These are phyloP conservation scores for Termitomyces sp. DNA, from an alignment of 768 basidiomycete species.

Conservation along the genomic window DNA sequence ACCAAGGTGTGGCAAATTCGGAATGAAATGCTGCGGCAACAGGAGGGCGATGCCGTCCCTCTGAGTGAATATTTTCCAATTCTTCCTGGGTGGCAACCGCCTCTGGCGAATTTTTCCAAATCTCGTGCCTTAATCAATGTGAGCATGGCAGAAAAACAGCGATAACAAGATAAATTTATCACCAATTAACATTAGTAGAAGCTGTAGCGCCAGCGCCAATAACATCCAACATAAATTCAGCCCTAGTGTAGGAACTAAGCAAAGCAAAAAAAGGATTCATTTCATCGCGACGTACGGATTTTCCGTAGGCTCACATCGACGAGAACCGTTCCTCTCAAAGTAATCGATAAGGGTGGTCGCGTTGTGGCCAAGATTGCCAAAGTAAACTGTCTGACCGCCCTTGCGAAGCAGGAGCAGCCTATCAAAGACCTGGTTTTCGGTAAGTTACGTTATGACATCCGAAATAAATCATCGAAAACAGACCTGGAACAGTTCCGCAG, in stretches of 20 bases:
- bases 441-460: background rate
- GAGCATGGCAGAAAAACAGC: constrained; percentile 20
- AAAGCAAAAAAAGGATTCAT: background rate
- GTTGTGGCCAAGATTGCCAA: constrained; percentile 64
- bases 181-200: constrained; percentile 49
- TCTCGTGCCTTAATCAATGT: constrained; percentile 11
- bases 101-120: constrained; percentile 45
- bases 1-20: constrained; percentile 50
- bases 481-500: constrained; percentile 74
- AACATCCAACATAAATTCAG: constrained; percentile 61
- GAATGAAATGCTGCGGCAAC: constrained; percentile 30
- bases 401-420: constrained; percentile 67
- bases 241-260: constrained; percentile 26
- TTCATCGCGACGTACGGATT: constrained; percentile 57
- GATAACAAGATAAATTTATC: constrained; percentile 26
- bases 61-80: constrained; percentile 42
- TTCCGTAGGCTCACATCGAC: constrained; percentile 54
- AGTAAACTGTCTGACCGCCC: constrained; percentile 75
- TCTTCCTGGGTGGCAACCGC: constrained; percentile 21
- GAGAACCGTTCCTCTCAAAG: constrained; percentile 66
- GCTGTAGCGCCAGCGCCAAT: constrained; percentile 72
- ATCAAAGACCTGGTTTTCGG: constrained; percentile 54
- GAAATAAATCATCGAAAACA: background rate
- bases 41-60: constrained; percentile 40
- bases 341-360: constrained; percentile 64